Evolutionary conservation across 805 yeast species (phyloP), one percentile per base, ranked within the genome.

Genomic region (Spathaspora passalidarum): DNA sequence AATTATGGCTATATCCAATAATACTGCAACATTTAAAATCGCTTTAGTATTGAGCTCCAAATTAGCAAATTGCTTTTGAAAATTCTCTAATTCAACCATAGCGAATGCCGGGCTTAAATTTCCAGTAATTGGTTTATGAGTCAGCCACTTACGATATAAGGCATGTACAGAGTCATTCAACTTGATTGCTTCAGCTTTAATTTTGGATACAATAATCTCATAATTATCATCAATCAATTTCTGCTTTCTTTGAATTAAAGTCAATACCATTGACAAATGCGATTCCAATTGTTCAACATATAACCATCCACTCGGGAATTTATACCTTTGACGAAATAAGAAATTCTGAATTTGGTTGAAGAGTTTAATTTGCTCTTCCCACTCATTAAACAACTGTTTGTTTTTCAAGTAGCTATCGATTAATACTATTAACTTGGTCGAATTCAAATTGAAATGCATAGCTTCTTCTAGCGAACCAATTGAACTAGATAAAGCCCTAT

Each of bases 241-340:
- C 8, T 62, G 56, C 51, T 78, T 68, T 32, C 57, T 53, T 3
- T 51, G 50, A 37, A 76, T 43, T 9, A 78, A 57, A 32, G 77
- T 69, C 1, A 52, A 43, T 25, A 82, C 56, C 1, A 80, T 66
- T 0, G 65, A 54, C 44, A 72, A 57, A 44, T 78, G 81, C 42
- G 67, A 69, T 11, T 78, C 80, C 0, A 88, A 46, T 52, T 88
- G 95, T 35, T 86, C 94, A 40, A 67, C 68, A 56, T 68, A 79
- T 0, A 82, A 49, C 85, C 90, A 84, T 22, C 75, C 73, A 0
- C 62, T 29, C 0, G 84, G 78, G 42, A 80, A 73, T 18, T 67
- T 68, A 49, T 63, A 75, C 38, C 84, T 63, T n/a, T 71, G 65
- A 22, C 73, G 69, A 1, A 66, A 49, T 7, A 82, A 55, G 2